Evolutionary conservation across 306 rosid genomes (phyloP).

Genomic region (Gastrolobium villosum): DNA sequence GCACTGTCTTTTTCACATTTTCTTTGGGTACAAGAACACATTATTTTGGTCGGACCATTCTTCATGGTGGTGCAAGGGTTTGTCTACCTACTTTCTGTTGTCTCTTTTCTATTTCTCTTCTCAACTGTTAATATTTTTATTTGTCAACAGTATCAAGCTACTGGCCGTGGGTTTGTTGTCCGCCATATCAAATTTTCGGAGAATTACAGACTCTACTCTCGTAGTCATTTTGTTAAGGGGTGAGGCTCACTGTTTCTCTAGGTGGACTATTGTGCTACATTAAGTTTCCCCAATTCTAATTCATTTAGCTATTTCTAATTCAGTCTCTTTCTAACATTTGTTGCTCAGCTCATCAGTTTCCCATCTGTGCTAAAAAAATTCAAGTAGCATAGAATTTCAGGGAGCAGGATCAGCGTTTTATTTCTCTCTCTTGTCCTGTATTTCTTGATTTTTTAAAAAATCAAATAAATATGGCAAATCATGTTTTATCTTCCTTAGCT

Average conservation of each 20-base stretch:
- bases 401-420: background rate
- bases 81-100: constrained; percentile 45
- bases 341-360: background rate
- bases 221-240: constrained; percentile 99
- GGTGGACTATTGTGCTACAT: constrained; percentile 10
- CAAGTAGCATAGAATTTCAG: background rate
- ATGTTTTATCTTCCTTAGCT: background rate
- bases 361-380: background rate
- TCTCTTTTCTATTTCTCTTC: constrained; percentile 18
- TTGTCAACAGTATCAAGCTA: constrained; percentile 88
- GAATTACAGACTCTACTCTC: constrained; percentile 94
- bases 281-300: constrained; percentile 4
- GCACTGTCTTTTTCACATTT: constrained; percentile 92
- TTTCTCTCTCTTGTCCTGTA: background rate
- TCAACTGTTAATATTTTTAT: constrained; percentile 42
- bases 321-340: background rate
- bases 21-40: constrained; percentile 92
- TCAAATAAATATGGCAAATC: background rate
- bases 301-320: background rate
- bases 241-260: constrained; percentile 50
- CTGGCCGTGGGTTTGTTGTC: constrained; percentile 97
- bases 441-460: background rate
- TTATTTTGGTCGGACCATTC: constrained; percentile 96
- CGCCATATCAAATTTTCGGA: constrained; percentile 92
- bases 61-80: constrained; percentile 99